Evolutionary conservation across 306 rosid species (phyloP), one percentile per base, ranked within the genome.

Genomic region (Coriaria nepalensis): DNA sequence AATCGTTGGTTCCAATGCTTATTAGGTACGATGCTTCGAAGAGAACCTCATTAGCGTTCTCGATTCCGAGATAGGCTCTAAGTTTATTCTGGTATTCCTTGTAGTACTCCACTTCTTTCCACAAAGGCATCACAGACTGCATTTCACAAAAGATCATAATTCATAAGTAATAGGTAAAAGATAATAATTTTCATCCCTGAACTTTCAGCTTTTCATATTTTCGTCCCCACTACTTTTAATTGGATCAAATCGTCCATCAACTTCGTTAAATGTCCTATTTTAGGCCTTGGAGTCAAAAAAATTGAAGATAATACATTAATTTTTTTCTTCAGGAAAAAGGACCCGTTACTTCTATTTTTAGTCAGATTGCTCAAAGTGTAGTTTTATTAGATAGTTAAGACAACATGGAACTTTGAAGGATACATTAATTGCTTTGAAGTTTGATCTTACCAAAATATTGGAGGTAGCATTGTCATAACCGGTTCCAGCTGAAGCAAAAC

Each of bases 401-500:
- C 29, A 20, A 20, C 29, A 20, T 20, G 29, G 29, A 20, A 20
- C 1, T 20, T 1, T 20, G 29, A 20, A 20, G 29, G 29, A 20
- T 1, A 3, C 29, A 20, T 20, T 20, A 20, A 20, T 20, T 20
- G 29, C 29, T 6, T 13, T 9, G 7, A 32, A 8, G 6, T 5
- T 34, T 13, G 4, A 52, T 39, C 87, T 75, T 52, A 79, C 77
- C 5, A 75, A 71, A 33, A 79, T 63, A 40, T 57, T 57, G 10
- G 87, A 72, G 57, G 80, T 79, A 43, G 73, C 66, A 57, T 69
- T 75, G 13, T 75, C 82, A 48, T 66, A 79, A 49, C 87, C 87
- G 51, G 77, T 72, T 45, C 87, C 87, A 4, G 87, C 87, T 4
- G 80, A 79, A 49, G 87, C 78, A 55, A 79, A 79, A 68, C 68